Evolutionary conservation across 2,329 filamentous ascomycete genomes (phyloP).

Genomic region (Aaosphaeria arxii): DNA sequence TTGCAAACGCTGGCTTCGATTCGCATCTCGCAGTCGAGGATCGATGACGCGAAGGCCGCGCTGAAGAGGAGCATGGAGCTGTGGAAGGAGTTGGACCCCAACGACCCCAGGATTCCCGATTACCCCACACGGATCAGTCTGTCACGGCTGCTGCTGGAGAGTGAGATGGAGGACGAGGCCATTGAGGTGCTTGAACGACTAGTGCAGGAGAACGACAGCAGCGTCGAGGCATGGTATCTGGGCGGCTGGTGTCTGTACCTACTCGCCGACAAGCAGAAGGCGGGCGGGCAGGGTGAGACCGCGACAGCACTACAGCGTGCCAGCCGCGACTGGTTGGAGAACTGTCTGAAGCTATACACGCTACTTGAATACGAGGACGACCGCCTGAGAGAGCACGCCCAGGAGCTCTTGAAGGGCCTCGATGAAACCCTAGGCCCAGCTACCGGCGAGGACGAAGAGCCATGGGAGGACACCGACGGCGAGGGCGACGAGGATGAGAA

Average conservation of each 20-base stretch:
- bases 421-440: conserved; percentile 44
- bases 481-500: conserved; percentile 30
- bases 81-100: conserved; percentile 76
- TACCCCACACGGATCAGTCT: conserved; percentile 84
- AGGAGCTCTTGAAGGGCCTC: conserved; percentile 61
- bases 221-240: conserved; percentile 95
- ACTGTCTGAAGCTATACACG: conserved; percentile 75
- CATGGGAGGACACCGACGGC: conserved; percentile 26
- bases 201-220: conserved; percentile 84
- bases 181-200: conserved; percentile 81
- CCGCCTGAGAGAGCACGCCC: conserved; percentile 69
- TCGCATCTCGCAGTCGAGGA: conserved; percentile 79
- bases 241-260: conserved; percentile 91
- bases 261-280: conserved; percentile 66
- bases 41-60: conserved; percentile 76
- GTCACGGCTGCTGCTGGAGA: conserved; percentile 83
- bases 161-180: conserved; percentile 79
- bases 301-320: conserved; percentile 63
- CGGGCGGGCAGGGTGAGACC: conserved; percentile 50
- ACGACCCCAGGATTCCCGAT: conserved; percentile 72
- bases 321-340: conserved; percentile 78
- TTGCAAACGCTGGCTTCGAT: conserved; percentile 94
- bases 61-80: conserved; percentile 74
- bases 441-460: conserved; percentile 41
- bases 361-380: conserved; percentile 83